Base-by-base conservation (phyloP, 176 grass and related monocot species). In the Oryza coarctata region DNA sequence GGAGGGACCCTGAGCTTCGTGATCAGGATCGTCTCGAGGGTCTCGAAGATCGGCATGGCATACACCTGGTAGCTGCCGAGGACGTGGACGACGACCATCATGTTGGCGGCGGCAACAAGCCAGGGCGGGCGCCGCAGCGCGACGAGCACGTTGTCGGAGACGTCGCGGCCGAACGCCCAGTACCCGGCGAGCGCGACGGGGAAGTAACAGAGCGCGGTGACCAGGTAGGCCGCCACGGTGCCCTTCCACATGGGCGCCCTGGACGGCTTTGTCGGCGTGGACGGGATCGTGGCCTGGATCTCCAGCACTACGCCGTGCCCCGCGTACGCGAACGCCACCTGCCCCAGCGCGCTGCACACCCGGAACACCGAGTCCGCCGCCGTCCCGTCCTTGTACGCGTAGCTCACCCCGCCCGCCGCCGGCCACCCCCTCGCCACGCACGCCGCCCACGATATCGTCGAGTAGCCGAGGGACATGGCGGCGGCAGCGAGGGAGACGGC, bases 21-120 rank as follows among this genome's bases (percentile, higher is more conserved):
- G 41, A 83, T 77, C 47, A 92, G 66, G 22, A 92, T 71, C 0
- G 89, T 83, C 43, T 94, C 89, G 18, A 92, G 64, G 84, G 72
- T 89, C 44, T 94, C 87, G 63, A 94, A 94, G 8, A 94, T 83
- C 0, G 92, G 89, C 89, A 94, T 94, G 57, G 92, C 92, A 50
- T 92, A 94, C 11, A 94, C 93, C 87, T 95, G 93, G 55, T 95
- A 95, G 79, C 93, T 89, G 5, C 93, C 93, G 12, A 95, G 25
- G 71, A 92, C 87, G 4, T 95, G 93, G 75, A 95, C 58, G 58
- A 92, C 90, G 7, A 95, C 93, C 87, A 95, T 90, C 87, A 95
- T 78, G 93, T 95, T 95, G 60, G 93, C 90, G 0, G 70, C 73
- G 8, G 90, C 90, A 83, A 95, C 85, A 43, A 95, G 90, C 90